Percentiles rank a stretch among this genome's conserved stretches.
phyloP scores from a whole-genome alignment of 345 rosid species.

The Lepidium aucheri region DNA sequence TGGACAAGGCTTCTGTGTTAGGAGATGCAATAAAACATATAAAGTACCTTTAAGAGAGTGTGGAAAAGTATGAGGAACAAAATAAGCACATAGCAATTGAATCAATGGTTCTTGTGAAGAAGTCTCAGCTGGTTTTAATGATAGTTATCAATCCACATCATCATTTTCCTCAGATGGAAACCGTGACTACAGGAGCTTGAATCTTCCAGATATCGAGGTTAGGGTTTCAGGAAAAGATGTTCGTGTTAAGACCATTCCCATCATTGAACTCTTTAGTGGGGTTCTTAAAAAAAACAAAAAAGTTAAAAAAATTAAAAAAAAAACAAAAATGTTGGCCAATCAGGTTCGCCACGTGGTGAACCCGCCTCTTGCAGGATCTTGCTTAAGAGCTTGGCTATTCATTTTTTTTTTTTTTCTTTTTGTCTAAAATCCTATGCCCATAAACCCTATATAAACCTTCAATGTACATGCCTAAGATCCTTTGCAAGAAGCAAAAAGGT shows the following conservation, averaged over 20 bases:
- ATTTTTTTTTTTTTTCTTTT: too few species aligned
- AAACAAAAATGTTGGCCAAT: too few species aligned
- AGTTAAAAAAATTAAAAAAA: too few species aligned
- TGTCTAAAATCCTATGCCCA: too few species aligned
- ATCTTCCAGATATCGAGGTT: conserved; percentile 77
- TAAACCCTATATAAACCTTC: too few species aligned
- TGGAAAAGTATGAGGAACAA: conserved; percentile 61
- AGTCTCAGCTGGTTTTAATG: conserved; percentile 45
- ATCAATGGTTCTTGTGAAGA: conserved; percentile 66
- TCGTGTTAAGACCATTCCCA: conserved; percentile 55
- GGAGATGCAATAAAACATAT: conserved; percentile 78
- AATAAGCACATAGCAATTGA: conserved; percentile 52
- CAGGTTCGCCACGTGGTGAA: too few species aligned
- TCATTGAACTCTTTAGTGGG: too few species aligned
- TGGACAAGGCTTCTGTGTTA: conserved; percentile 94
- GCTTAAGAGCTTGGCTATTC: too few species aligned
- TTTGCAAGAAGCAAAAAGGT: conserved; percentile 69
- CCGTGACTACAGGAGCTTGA: conserved; percentile 10
- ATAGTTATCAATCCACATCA: conserved; percentile 25
- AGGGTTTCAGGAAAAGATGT: conserved; percentile 59
- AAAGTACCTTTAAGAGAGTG: conserved; percentile 73
- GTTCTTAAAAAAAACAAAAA: too few species aligned
- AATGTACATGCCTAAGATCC: too few species aligned
- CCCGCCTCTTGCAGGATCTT: too few species aligned
- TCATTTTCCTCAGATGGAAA: conserved; percentile 21